Base-by-base conservation (phyloP, 2,329 filamentous ascomycete species). In the Drechslerella dactyloides region DNA sequence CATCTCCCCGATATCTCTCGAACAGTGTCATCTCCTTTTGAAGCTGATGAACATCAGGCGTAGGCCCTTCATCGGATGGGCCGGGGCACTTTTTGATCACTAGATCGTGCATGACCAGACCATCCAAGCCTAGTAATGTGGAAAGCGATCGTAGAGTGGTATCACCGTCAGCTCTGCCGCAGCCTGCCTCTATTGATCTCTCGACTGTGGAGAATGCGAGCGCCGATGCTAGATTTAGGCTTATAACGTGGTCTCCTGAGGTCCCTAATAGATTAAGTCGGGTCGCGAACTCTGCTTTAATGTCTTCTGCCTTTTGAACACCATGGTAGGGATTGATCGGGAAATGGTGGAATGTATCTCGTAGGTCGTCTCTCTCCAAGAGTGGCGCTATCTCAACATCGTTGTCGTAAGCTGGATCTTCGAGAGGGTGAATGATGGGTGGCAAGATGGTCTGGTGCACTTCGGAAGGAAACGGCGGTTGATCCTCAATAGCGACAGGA, bases 401-500 rank as follows among this genome's bases (percentile, higher is more conserved):
- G 40, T 70, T 53, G 35, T 70, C 66, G 50, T 70, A 70, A 5
- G 60, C 55, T 10, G 65, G 58, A 15, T 70, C 66, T 23, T 63
- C 59, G 2, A 70, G 48, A n/a, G 66, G 52, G 24, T 70, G 66
- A 10, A 70, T 64, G 15, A 70, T 70, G 4, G 66, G 66, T 35
- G 66, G 66, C 15, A 70, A 19, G 35, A 70, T 70, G 7, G 66
- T 70, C n/a, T 70, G 66, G 33, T 64, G 66, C 0, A 54, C 59
- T 15, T 70, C 61, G 4, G 66, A 64, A 30, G 59, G 52, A 57
- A 70, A 64, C 27, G 63, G 66, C 21, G 64, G 23, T 42, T 64
- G 66, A 37, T 64, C 66, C n/a, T 70, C 66, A n/a, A 70, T 70
- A 44, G 54, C 66, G n/a, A 59, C 27, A n/a, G 59, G 59, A 17